phyloP scores from a whole-genome alignment of 176 grass and related monocot species.

The Rhipidocladum racemiflorum region DNA sequence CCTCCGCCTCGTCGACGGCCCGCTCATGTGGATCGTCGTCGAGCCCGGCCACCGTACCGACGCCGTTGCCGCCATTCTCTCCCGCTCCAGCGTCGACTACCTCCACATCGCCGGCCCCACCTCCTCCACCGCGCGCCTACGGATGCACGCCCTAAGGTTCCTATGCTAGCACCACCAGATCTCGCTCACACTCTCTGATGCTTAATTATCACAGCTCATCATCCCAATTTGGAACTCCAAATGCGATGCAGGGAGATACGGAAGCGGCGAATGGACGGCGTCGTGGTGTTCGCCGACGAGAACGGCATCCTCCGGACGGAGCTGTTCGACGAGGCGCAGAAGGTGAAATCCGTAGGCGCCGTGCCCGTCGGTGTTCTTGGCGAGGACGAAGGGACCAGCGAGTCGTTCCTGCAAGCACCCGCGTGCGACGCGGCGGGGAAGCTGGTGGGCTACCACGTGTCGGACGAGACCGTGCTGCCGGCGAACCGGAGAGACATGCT shows the following conservation, averaged over 20 bases:
- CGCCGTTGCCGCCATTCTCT: slow-evolving; percentile 56
- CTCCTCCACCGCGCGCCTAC: slow-evolving; percentile 31
- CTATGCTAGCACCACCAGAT: not conserved
- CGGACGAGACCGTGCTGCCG: slow-evolving; percentile 41
- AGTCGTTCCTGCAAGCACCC: slow-evolving; percentile 71
- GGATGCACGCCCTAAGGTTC: slow-evolving; percentile 69
- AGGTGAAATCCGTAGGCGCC: slow-evolving; percentile 64
- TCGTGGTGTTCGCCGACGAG: slow-evolving; percentile 95
- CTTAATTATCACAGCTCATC: not conserved
- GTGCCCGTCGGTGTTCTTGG: slow-evolving; percentile 61
- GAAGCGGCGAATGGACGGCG: slow-evolving; percentile 55
- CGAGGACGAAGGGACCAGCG: slow-evolving; percentile 54
- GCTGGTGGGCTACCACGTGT: slow-evolving; percentile 67
- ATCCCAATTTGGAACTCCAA: slow-evolving; percentile 10
- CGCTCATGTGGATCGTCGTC: slow-evolving; percentile 54
- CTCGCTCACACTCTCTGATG: not conserved
- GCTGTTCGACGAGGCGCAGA: slow-evolving; percentile 90
- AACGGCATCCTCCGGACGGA: slow-evolving; percentile 78
- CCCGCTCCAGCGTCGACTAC: slow-evolving; percentile 48
- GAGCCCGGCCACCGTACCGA: slow-evolving; percentile 55
- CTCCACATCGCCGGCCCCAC: slow-evolving; percentile 48
- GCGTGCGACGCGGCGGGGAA: slow-evolving; percentile 63
- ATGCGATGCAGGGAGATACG: slow-evolving; percentile 53
- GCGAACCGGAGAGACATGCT: slow-evolving; percentile 49
- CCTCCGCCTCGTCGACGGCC: slow-evolving; percentile 51